phyloP scores from a whole-genome alignment of 1,284 basidiomycete species.

The Chondrostereum purpureum region DNA sequence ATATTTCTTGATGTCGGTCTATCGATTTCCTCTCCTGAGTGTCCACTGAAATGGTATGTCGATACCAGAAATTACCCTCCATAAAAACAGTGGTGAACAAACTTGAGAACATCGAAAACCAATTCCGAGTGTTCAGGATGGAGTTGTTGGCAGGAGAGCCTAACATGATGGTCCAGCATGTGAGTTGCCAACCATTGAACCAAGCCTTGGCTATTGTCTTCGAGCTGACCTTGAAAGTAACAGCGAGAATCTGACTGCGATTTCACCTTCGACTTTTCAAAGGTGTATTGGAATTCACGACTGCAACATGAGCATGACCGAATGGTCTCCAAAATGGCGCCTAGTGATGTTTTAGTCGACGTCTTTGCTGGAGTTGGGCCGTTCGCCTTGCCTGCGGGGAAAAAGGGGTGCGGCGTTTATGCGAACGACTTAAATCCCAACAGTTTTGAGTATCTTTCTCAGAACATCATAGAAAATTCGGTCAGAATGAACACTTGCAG shows the following conservation, averaged over 20 bases:
- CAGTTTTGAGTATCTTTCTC: slow-evolving; percentile 71
- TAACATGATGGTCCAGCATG: slow-evolving; percentile 81
- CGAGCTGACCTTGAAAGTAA: slow-evolving; percentile 4
- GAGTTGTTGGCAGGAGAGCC: slow-evolving; percentile 90
- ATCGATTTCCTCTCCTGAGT: not conserved
- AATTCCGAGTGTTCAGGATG: slow-evolving; percentile 96
- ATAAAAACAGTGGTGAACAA: slow-evolving; percentile 96
- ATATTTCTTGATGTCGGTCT: slow-evolving; percentile 80
- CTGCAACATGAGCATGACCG: slow-evolving; percentile 88
- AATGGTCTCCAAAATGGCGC: slow-evolving; percentile 64
- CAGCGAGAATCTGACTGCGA: slow-evolving; percentile 80
- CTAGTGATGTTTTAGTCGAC: slow-evolving; percentile 79
- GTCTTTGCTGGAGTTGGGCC: slow-evolving; percentile 98
- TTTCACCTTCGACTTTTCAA: slow-evolving; percentile 92
- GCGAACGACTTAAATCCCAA: slow-evolving; percentile 95
- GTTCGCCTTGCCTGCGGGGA: slow-evolving; percentile 90
- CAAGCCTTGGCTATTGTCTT: slow-evolving; percentile 3
- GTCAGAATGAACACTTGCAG: slow-evolving; percentile 39
- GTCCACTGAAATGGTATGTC: slow-evolving; percentile 2
- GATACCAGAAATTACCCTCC: slow-evolving; percentile 69
- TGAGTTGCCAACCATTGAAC: slow-evolving; percentile 29
- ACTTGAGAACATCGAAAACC: slow-evolving; percentile 77
- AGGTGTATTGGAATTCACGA: slow-evolving; percentile 98
- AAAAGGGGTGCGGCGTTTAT: slow-evolving; percentile 81
- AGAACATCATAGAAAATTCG: slow-evolving; percentile 72